These are phyloP conservation scores for Fusarium sp. DNA, from an alignment of 2,329 filamentous ascomycete species.

Conservation along the genomic window DNA sequence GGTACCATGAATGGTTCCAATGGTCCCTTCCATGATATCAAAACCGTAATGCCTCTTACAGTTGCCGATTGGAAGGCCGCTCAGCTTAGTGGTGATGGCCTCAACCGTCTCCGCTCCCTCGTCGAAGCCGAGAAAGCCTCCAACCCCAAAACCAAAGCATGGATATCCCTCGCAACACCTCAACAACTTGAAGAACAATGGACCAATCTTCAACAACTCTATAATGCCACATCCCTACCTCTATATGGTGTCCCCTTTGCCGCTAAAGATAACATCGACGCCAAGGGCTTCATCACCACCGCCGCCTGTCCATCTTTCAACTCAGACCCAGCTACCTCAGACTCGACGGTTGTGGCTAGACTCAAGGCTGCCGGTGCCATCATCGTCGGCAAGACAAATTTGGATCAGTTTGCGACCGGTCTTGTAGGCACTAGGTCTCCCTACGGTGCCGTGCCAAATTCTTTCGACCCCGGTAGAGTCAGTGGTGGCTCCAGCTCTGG, in stretches of 20 bases:
- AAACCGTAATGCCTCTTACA: constrained; percentile 18
- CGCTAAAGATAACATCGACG: constrained; percentile 68
- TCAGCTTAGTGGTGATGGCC: constrained; percentile 41
- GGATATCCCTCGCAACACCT: constrained; percentile 48
- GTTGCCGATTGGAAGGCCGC: constrained; percentile 44
- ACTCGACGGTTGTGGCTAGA: constrained; percentile 60
- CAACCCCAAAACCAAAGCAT: constrained; percentile 42
- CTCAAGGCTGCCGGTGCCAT: constrained; percentile 66
- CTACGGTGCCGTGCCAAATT: constrained; percentile 66
- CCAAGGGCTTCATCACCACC: constrained; percentile 62
- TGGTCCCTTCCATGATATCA: neutral
- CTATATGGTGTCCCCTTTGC: constrained; percentile 69
- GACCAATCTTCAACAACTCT: constrained; percentile 22
- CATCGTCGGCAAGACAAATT: constrained; percentile 68
- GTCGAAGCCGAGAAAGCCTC: constrained; percentile 31
- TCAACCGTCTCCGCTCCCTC: constrained; percentile 43
- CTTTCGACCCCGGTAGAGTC: constrained; percentile 55
- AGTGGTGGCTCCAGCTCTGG: constrained; percentile 70
- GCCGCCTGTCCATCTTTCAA: constrained; percentile 63
- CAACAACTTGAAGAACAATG: constrained; percentile 41
- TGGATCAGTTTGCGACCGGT: constrained; percentile 73
- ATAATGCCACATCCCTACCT: constrained; percentile 49
- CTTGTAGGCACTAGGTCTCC: constrained; percentile 71
- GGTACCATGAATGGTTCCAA: neutral
- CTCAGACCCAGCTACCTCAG: constrained; percentile 57